A percentile compares a stretch with the other conserved stretches of the same genome.
These are phyloP conservation scores for Neocatenulostroma microsporum DNA, from an alignment of 2,329 filamentous ascomycete genomes.

Conservation along the genomic window DNA sequence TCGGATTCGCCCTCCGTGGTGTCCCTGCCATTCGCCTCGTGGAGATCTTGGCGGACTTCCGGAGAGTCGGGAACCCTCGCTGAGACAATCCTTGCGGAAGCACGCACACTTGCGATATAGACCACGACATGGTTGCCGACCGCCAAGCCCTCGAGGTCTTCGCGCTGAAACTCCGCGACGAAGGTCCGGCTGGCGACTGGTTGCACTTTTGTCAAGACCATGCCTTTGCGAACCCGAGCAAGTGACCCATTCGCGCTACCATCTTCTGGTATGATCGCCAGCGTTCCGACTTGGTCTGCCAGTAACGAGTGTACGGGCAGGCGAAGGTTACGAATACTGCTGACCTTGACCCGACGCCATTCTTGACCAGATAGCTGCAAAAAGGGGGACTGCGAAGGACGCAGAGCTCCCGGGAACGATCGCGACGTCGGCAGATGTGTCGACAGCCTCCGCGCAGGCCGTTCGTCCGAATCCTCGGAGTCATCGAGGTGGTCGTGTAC, in stretches of 20 bases:
- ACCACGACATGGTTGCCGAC: slow-evolving; percentile 67
- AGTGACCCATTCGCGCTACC: too few relatives aligned
- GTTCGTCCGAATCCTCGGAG: slow-evolving; percentile 30
- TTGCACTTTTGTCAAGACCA: slow-evolving; percentile 61
- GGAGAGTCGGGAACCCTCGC: slow-evolving; percentile 26
- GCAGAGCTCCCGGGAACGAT: slow-evolving; percentile 42
- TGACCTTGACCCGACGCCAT: slow-evolving; percentile 74
- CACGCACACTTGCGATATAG: slow-evolving; percentile 80
- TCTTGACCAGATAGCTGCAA: slow-evolving; percentile 43
- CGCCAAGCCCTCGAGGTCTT: slow-evolving; percentile 55
- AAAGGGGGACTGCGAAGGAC: slow-evolving; percentile 19
- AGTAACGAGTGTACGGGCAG: slow-evolving; percentile 70
- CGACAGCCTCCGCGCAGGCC: slow-evolving; percentile 17
- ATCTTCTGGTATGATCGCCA: slow-evolving; percentile 60
- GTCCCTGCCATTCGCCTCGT: too few relatives aligned
- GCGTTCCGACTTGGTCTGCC: slow-evolving; percentile 78
- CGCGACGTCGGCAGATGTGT: slow-evolving; percentile 35
- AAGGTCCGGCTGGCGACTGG: slow-evolving; percentile 45
- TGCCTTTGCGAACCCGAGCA: slow-evolving; percentile 59
- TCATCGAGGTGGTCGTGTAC: slow-evolving; percentile 24
- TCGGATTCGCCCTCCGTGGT: too few relatives aligned
- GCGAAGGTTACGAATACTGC: slow-evolving; percentile 80
- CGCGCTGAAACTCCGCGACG: slow-evolving; percentile 61
- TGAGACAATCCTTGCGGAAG: slow-evolving; percentile 63
- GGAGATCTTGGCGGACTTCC: neutral